These are phyloP conservation scores for Aureobasidium uvarum DNA, from an alignment of 2,329 filamentous ascomycete genomes.

Conservation along the genomic window DNA sequence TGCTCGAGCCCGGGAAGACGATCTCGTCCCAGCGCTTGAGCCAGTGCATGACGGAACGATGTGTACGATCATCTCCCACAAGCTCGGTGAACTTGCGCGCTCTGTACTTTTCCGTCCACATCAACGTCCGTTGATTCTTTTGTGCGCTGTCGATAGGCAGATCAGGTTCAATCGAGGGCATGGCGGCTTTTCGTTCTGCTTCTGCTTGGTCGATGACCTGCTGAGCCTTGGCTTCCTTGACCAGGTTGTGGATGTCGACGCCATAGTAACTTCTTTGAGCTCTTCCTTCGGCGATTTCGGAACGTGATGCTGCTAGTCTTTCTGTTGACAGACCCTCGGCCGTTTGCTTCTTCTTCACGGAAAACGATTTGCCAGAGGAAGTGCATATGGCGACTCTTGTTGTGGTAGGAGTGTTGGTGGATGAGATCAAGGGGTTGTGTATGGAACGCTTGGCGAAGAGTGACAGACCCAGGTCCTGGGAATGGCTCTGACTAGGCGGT, in stretches of 20 bases:
- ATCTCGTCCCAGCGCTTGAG: constrained; percentile 90
- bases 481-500: not conserved
- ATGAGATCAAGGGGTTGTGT: constrained; percentile 13
- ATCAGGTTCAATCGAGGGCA: constrained; percentile 45
- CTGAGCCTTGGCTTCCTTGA: constrained; percentile 68
- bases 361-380: constrained; percentile 57
- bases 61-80: constrained; percentile 90
- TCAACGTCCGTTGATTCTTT: constrained; percentile 47
- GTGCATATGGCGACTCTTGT: constrained; percentile 40
- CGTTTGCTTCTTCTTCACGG: constrained; percentile 56
- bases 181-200: constrained; percentile 11
- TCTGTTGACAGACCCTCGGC: constrained; percentile 58
- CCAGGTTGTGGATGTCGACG: constrained; percentile 80
- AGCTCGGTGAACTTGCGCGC: constrained; percentile 89
- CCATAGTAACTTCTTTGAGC: constrained; percentile 83
- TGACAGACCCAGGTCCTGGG: constrained; percentile 11
- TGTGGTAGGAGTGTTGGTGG: not conserved
- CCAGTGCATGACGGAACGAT: constrained; percentile 87
- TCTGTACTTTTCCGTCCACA: constrained; percentile 98
- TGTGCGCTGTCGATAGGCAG: constrained; percentile 7
- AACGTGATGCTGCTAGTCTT: constrained; percentile 65
- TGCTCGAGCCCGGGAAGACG: constrained; percentile 77
- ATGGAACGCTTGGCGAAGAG: constrained; percentile 20
- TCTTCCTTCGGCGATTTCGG: constrained; percentile 62
- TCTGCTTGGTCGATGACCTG: constrained; percentile 42